phyloP scores from a whole-genome alignment of 176 grass and related monocot species.

The Eleusine coracana region DNA sequence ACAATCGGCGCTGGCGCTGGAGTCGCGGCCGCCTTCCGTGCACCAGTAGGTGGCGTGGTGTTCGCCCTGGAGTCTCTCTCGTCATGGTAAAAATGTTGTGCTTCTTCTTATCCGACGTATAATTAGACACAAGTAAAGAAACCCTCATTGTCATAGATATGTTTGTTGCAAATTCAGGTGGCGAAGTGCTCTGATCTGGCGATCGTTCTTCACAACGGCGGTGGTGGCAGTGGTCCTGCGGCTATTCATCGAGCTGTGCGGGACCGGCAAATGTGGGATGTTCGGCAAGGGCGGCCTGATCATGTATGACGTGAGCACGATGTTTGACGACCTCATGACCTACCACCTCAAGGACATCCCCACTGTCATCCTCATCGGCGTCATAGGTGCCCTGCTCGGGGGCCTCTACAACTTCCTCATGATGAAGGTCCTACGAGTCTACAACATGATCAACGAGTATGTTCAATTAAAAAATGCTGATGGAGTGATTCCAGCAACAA shows the following conservation, averaged over 20 bases:
- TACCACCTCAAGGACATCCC: constrained; percentile 88
- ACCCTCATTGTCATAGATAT: background rate
- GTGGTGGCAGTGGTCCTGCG: constrained; percentile 89
- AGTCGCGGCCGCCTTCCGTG: constrained; percentile 74
- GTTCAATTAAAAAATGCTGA: background rate
- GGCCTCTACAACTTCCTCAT: constrained; percentile 93
- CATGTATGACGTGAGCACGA: constrained; percentile 85
- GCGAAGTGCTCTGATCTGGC: constrained; percentile 91
- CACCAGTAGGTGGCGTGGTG: constrained; percentile 84
- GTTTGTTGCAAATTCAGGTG: constrained; percentile 50
- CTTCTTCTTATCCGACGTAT: background rate
- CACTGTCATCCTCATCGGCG: constrained; percentile 79
- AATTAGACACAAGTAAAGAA: background rate
- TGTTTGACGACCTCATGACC: constrained; percentile 60
- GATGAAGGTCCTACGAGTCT: constrained; percentile 61
- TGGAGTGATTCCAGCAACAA: too few species aligned
- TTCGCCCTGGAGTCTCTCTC: constrained; percentile 86
- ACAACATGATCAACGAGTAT: constrained; percentile 78
- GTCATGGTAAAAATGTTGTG: constrained; percentile 56
- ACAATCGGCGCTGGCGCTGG: constrained; percentile 85
- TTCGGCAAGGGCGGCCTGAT: constrained; percentile 87
- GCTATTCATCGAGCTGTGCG: constrained; percentile 70
- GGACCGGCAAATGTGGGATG: constrained; percentile 64
- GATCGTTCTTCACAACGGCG: constrained; percentile 90
- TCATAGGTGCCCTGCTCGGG: constrained; percentile 76